Percentiles rank a stretch among this genome's conserved stretches.
Conservation (phyloP, 2,329 filamentous ascomycete species). For the Exophiala dermatitidis region DNA sequence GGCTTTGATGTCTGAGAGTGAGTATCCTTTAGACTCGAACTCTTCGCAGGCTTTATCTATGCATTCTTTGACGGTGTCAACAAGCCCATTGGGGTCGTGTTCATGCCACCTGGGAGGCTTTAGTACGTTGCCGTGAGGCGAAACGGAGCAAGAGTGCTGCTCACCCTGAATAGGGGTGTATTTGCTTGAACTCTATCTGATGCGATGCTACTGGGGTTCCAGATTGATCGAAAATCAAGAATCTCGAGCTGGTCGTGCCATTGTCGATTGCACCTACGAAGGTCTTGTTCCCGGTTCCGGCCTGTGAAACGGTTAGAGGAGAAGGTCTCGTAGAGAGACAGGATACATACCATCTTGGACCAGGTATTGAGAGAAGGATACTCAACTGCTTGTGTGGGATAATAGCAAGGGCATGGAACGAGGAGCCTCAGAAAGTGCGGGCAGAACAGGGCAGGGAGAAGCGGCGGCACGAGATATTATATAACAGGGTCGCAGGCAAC, state of each 20-base stretch:
- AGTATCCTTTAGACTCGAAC: background rate
- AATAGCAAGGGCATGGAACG: background rate
- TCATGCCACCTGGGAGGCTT: slow-evolving; percentile 61
- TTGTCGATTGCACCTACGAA: background rate
- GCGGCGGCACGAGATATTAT: too few relatives aligned
- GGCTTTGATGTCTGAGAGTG: slow-evolving; percentile 46
- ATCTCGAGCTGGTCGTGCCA: background rate
- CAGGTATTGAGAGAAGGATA: slow-evolving; percentile 53
- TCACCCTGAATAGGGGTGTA: slow-evolving; percentile 70
- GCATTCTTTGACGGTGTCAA: slow-evolving; percentile 61
- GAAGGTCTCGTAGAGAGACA: background rate
- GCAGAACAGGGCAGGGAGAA: too few relatives aligned
- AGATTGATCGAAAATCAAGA: background rate
- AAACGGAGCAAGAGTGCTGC: slow-evolving; percentile 24
- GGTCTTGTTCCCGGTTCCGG: background rate
- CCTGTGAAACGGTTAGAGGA: slow-evolving; percentile 47
- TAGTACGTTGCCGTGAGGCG: slow-evolving; percentile 2
- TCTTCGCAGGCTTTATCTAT: slow-evolving; percentile 37
- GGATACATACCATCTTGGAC: background rate
- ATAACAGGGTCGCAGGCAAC: background rate
- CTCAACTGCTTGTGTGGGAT: background rate
- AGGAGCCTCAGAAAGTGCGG: background rate
- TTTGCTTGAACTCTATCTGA: slow-evolving; percentile 60
- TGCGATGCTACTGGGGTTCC: background rate
- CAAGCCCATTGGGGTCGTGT: slow-evolving; percentile 64